phyloP scores from a whole-genome alignment of 2,329 filamentous ascomycete species.

The Penicillium sp. region DNA sequence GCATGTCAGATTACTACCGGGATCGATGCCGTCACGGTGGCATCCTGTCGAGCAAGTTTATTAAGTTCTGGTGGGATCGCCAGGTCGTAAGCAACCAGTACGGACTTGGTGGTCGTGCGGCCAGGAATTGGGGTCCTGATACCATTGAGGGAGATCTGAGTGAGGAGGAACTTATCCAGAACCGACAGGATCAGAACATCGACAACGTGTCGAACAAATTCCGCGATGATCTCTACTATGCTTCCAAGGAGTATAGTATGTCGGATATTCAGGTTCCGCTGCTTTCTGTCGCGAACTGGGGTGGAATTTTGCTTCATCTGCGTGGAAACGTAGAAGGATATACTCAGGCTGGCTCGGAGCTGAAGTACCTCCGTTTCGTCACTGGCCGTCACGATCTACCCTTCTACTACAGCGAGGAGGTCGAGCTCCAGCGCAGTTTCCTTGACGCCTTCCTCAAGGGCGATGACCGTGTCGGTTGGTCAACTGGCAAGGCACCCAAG shows the following conservation, averaged over 20 bases:
- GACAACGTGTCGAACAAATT: constrained; percentile 55
- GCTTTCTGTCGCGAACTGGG: constrained; percentile 69
- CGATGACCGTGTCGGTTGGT: constrained; percentile 54
- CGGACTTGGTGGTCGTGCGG: constrained; percentile 53
- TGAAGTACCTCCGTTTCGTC: constrained; percentile 70
- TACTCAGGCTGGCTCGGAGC: constrained; percentile 60
- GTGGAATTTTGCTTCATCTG: constrained; percentile 67
- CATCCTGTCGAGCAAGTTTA: constrained; percentile 60
- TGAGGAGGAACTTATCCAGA: constrained; percentile 36
- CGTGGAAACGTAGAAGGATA: constrained; percentile 69
- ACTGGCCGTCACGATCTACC: constrained; percentile 70
- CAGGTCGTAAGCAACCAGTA: constrained; percentile 70
- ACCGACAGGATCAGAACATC: constrained; percentile 43
- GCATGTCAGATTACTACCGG: constrained; percentile 57
- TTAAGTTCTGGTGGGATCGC: constrained; percentile 66
- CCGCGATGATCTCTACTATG: constrained; percentile 64
- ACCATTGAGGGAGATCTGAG: constrained; percentile 42
- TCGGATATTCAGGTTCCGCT: constrained; percentile 67
- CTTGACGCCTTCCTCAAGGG: constrained; percentile 70
- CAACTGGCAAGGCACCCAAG: constrained; percentile 56
- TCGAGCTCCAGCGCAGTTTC: constrained; percentile 66
- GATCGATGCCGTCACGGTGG: constrained; percentile 63
- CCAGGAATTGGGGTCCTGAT: constrained; percentile 54
- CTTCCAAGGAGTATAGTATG: constrained; percentile 64
- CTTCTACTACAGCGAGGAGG: constrained; percentile 69